phyloP scores from a whole-genome alignment of 257 asterid species.

The Anisodus acutangulus region DNA sequence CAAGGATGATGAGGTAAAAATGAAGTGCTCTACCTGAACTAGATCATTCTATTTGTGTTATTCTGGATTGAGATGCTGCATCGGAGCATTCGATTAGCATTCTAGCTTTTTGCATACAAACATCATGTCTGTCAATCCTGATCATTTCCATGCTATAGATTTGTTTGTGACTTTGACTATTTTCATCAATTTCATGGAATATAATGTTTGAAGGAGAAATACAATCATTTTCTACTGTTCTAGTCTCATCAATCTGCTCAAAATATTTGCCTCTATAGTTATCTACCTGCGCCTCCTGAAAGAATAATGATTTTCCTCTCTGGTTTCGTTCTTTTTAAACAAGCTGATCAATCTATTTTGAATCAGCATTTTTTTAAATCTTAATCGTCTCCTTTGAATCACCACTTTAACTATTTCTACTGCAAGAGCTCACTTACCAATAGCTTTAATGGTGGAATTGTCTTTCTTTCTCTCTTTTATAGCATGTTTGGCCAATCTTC shows the following conservation, averaged over 20 bases:
- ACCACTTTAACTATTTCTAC: slow-evolving; percentile 4
- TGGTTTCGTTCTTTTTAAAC: neutral
- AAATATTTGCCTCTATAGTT: neutral
- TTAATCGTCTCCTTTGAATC: neutral
- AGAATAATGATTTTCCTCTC: neutral
- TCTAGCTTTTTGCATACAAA: slow-evolving; percentile 7
- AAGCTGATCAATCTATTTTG: neutral
- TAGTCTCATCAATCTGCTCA: neutral
- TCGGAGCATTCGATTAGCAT: slow-evolving; percentile 4
- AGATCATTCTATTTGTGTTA: slow-evolving; percentile 1
- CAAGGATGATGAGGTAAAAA: slow-evolving; percentile 92
- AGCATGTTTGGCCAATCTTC: neutral
- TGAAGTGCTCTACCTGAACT: slow-evolving; percentile 34
- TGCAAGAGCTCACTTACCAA: neutral
- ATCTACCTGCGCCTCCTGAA: neutral
- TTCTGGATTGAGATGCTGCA: neutral
- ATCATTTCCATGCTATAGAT: slow-evolving; percentile 10
- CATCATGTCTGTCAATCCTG: neutral
- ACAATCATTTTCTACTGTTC: neutral
- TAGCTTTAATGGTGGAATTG: neutral
- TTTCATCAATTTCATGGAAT: slow-evolving; percentile 1
- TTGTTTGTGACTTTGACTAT: slow-evolving; percentile 3
- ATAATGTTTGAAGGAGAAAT: neutral
- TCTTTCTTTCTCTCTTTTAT: neutral
- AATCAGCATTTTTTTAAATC: neutral